Conservation (phyloP, 331 rosid species). For the Phaseolus coccineus region DNA sequence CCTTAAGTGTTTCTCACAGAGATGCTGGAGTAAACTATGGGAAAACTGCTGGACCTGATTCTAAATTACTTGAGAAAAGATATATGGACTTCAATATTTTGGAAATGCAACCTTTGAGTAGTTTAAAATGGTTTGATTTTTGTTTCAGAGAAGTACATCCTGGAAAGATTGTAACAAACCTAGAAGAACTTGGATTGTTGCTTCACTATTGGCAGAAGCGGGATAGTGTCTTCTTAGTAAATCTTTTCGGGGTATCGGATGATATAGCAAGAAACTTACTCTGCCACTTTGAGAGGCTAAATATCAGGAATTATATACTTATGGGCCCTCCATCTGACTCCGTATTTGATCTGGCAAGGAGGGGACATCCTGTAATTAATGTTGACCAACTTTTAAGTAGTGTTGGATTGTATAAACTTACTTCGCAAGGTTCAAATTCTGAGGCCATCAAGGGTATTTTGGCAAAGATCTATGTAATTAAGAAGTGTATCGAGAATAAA, state of each 20-base stretch:
- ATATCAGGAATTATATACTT: slow-evolving; percentile 63
- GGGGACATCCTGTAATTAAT: slow-evolving; percentile 66
- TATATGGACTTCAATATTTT: slow-evolving; percentile 65
- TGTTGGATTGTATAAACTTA: slow-evolving; percentile 49
- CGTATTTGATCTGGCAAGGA: slow-evolving; percentile 71
- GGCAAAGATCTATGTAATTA: slow-evolving; percentile 58
- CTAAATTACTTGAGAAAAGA: slow-evolving; percentile 67
- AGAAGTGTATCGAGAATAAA: slow-evolving; percentile 61
- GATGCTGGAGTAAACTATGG: slow-evolving; percentile 96
- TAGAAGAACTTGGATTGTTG: slow-evolving; percentile 67
- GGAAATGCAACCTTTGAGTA: slow-evolving; percentile 70
- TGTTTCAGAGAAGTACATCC: slow-evolving; percentile 89
- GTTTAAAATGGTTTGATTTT: slow-evolving; percentile 90
- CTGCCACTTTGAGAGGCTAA: slow-evolving; percentile 81
- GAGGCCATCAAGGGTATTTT: slow-evolving; percentile 55
- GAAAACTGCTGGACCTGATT: slow-evolving; percentile 96
- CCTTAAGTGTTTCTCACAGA: slow-evolving; percentile 91
- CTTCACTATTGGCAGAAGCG: slow-evolving; percentile 59
- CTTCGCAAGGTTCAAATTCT: slow-evolving; percentile 47
- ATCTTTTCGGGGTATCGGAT: slow-evolving; percentile 62
- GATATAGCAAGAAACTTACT: slow-evolving; percentile 62
- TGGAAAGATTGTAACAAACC: slow-evolving; percentile 55
- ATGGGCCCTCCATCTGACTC: slow-evolving; percentile 67
- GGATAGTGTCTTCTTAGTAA: slow-evolving; percentile 58
- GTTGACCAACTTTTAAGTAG: slow-evolving; percentile 62